Conservation (phyloP, 1,284 basidiomycete species). For the Pisolithus thermaeus region DNA sequence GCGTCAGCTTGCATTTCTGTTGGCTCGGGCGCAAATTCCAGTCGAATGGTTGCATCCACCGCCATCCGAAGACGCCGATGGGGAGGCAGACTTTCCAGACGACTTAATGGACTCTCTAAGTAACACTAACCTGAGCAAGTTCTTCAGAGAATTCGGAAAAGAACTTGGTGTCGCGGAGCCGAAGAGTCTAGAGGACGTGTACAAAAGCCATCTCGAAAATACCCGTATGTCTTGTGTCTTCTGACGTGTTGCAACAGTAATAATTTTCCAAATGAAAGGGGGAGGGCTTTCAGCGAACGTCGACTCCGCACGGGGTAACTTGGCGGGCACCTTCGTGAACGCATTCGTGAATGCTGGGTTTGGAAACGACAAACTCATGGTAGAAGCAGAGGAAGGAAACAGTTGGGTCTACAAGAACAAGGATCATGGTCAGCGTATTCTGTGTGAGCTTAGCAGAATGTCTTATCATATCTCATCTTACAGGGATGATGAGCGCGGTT, state of each 20-base stretch:
- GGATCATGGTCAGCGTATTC: conserved; percentile 66
- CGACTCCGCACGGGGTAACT: conserved; percentile 91
- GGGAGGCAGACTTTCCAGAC: conserved; percentile 68
- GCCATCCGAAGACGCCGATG: conserved; percentile 48
- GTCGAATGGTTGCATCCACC: conserved; percentile 80
- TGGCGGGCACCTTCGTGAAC: conserved; percentile 97
- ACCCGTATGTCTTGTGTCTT: conserved; percentile 46
- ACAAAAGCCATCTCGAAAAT: conserved; percentile 95
- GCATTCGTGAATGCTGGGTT: conserved; percentile 99
- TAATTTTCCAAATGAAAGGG: conserved; percentile 33
- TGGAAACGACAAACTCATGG: conserved; percentile 98
- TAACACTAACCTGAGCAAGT: conserved; percentile 77
- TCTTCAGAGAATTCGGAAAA: conserved; percentile 92
- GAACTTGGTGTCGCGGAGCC: conserved; percentile 90
- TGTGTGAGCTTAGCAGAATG: background rate
- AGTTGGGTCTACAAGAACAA: conserved; percentile 99
- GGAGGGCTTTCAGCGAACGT: conserved; percentile 64
- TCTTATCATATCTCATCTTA: conserved; percentile 4
- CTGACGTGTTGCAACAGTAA: background rate
- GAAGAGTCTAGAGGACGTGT: conserved; percentile 93
- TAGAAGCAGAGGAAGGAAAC: conserved; percentile 90
- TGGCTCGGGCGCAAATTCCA: conserved; percentile 90
- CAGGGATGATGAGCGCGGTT: conserved; percentile 94
- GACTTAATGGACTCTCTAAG: conserved; percentile 83
- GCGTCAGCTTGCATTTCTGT: conserved; percentile 90